Conservation (phyloP, 75 land plant genomes). For the Chamaecyparis obtusa region DNA sequence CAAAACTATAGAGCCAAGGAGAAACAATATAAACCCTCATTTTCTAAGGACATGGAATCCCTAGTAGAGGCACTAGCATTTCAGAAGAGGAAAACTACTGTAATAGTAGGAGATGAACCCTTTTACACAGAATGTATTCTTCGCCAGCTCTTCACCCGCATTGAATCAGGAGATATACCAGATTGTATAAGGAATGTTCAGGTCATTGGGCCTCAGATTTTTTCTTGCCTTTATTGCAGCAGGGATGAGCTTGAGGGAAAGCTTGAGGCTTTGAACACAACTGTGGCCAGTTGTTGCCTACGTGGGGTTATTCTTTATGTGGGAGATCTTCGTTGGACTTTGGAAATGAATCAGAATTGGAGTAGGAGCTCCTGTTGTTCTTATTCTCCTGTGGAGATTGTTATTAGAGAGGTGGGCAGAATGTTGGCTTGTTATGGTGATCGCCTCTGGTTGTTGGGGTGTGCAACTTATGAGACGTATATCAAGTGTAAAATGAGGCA, state of each 20-base stretch:
- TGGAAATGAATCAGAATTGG: constrained; percentile 36
- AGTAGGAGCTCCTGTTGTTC: constrained; percentile 16
- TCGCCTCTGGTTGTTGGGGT: constrained; percentile 57
- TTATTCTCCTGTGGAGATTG: constrained; percentile 50
- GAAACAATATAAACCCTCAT: neutral
- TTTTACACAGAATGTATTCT: constrained; percentile 41
- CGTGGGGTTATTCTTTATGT: constrained; percentile 63
- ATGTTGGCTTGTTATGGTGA: constrained; percentile 20
- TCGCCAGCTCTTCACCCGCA: constrained; percentile 41
- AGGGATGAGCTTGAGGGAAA: constrained; percentile 63
- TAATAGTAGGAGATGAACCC: constrained; percentile 58
- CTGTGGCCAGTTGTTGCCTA: constrained; percentile 43
- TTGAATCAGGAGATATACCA: constrained; percentile 50
- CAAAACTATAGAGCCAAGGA: neutral
- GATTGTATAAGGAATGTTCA: constrained; percentile 36
- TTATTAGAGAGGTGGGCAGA: constrained; percentile 31
- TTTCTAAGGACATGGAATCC: constrained; percentile 37
- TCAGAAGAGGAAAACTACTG: constrained; percentile 39
- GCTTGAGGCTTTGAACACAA: constrained; percentile 56
- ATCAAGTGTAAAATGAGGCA: constrained; percentile 52
- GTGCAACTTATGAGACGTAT: constrained; percentile 62
- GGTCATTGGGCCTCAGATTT: constrained; percentile 53
- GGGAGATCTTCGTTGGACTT: constrained; percentile 77
- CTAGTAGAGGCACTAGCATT: constrained; percentile 38
- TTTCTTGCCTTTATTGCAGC: constrained; percentile 26